Base-by-base conservation (phyloP, 805 yeast species). In the Danielia oregonensis region DNA sequence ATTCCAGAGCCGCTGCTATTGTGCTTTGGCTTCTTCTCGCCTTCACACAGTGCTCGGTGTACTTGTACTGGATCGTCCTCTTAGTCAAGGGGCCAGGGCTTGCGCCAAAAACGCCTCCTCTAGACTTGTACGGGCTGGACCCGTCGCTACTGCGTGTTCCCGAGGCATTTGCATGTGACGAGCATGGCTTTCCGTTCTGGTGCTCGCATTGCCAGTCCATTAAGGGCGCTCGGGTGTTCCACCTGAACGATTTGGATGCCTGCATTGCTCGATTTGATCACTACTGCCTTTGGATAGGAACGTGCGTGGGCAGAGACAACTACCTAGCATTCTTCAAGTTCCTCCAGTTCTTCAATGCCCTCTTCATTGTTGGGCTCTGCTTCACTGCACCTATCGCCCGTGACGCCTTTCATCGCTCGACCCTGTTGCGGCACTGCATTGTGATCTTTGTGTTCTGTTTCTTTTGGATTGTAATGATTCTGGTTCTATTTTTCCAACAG, bases 241-340 rank as follows among this genome's bases (percentile, higher is more conserved):
- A 86, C 51, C 80, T 88, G 25, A 65, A 73, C 3, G 66, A 72
- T 31, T 33, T 61, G 33, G 70, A 68, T 2, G 51, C 57, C 16
- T 86, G 95, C 51, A 77, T 88, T 0, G 78, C 85, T 0, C 68
- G 72, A 37, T 82, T 85, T 67, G 97, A 89, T 57, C 97, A 89
- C 55, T 82, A 70, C 49, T 89, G 97, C 54, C 51, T 77, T 0
- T 87, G 86, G 82, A 57, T 91, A 0, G 94, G 95, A 1, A 54
- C 70, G 0, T 74, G 78, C 4, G 75, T 89, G 28, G 96, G 95
- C 0, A 72, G 74, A 39, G 55, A 62, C 24, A 89, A 91, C 57
- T 77, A 78, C 52, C 52, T 71, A 32, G 59, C 66, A 18, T 88
- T 88, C 48, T 33, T 79, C 3, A 78, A 74, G 41, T 80, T 72